These are phyloP conservation scores for Ceratocystis diversiconidia DNA, from an alignment of 2,329 filamentous ascomycete species.

Conservation along the genomic window DNA sequence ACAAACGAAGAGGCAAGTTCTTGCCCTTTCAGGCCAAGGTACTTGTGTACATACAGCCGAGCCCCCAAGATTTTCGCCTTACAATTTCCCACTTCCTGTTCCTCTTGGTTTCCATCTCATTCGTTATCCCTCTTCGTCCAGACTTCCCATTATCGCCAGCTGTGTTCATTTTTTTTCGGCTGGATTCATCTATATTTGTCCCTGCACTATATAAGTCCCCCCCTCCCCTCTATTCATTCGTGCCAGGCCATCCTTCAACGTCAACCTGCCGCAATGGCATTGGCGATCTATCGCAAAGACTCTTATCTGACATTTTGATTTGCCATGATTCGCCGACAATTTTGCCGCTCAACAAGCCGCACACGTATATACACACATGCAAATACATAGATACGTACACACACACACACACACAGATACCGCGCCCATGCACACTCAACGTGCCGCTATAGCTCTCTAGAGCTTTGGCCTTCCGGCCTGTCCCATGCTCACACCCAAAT, in stretches of 20 bases:
- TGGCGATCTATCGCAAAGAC: background rate
- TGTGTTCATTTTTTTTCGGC: slow-evolving; percentile 1
- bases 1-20: background rate
- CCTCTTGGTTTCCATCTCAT: background rate
- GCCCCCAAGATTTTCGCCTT: background rate
- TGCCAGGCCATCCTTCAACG: background rate
- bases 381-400: background rate
- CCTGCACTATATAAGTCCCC: background rate
- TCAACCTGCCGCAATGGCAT: background rate
- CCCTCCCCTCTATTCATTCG: background rate
- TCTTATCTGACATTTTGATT: slow-evolving; percentile 7
- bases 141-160: background rate
- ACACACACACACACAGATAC: background rate
- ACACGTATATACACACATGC: background rate
- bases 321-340: slow-evolving; percentile 7
- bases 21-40: background rate
- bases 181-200: background rate
- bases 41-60: background rate
- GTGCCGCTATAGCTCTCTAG: background rate
- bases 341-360: background rate
- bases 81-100: background rate
- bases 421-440: background rate
- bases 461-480: background rate
- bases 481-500: background rate
- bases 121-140: background rate